Evolutionary conservation across 129 eudicot genomes (phyloP).

Genomic region (Scalesia atractyloides): DNA sequence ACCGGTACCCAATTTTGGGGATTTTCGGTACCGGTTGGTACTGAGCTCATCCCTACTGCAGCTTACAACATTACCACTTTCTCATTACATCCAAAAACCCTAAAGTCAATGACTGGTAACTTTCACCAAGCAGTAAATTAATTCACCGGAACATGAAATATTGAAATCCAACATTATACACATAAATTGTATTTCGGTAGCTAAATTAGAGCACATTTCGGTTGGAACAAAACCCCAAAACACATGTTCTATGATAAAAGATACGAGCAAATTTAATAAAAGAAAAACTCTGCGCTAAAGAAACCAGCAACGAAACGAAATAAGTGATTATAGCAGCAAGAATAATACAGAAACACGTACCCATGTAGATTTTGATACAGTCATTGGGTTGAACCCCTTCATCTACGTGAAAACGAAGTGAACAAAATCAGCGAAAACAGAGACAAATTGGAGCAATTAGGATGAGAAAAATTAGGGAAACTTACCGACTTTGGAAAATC

Average conservation of each 20-base stretch:
- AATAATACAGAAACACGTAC: conserved; percentile 24
- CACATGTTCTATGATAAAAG: neutral
- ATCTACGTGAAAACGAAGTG: conserved; percentile 41
- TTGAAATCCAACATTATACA: neutral
- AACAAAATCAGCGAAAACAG: neutral
- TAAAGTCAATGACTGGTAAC: too few relatives aligned
- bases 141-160: neutral
- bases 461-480: neutral
- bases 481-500: conserved; percentile 60
- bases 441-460: conserved; percentile 16
- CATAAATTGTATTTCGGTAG: neutral
- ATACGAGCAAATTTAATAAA: neutral
- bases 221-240: neutral
- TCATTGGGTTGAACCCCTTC: conserved; percentile 74
- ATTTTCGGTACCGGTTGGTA: too few relatives aligned
- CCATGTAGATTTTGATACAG: conserved; percentile 73
- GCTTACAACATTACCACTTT: neutral
- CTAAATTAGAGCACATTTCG: conserved; percentile 6
- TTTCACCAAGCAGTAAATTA: neutral
- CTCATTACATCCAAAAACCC: neutral
- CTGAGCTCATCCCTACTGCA: too few relatives aligned
- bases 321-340: neutral
- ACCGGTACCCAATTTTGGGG: too few relatives aligned
- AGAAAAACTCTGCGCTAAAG: too few relatives aligned
- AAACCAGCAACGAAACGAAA: neutral